A percentile compares a stretch with the other conserved stretches of the same genome.
phyloP scores from a whole-genome alignment of 352 stramenopile species.

The Thraustochytrium sp. region DNA sequence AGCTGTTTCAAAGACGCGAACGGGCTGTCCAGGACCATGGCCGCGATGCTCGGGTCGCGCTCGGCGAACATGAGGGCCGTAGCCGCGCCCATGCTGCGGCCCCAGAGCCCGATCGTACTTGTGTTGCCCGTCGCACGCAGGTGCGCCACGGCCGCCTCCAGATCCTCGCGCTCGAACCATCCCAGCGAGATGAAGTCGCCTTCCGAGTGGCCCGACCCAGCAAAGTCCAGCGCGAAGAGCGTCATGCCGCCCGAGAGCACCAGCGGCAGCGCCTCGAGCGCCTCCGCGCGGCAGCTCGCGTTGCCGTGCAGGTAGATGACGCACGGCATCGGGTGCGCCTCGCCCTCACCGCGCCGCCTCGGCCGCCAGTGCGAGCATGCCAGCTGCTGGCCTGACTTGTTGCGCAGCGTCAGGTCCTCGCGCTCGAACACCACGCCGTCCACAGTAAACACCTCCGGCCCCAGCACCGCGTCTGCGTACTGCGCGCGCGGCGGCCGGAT shows the following conservation, averaged over 20 bases:
- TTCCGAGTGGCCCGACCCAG: constrained; percentile 87
- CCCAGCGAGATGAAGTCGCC: constrained; percentile 93
- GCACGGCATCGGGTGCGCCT: constrained; percentile 62
- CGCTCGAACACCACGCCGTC: constrained; percentile 71
- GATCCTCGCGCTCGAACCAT: constrained; percentile 87
- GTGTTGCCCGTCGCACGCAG: constrained; percentile 79
- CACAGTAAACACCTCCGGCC: constrained; percentile 78
- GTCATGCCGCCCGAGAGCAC: constrained; percentile 84
- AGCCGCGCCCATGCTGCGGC: constrained; percentile 92
- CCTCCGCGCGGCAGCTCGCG: constrained; percentile 85
- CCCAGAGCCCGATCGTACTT: constrained; percentile 92
- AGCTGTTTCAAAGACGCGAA: constrained; percentile 92
- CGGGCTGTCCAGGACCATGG: constrained; percentile 92
- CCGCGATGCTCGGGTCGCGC: constrained; percentile 89
- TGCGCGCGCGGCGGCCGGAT: constrained; percentile 86
- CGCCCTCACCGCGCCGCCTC: constrained; percentile 46
- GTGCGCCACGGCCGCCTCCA: constrained; percentile 83
- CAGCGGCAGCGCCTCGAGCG: constrained; percentile 77
- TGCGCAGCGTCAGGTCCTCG: constrained; percentile 78
- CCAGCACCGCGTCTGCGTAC: constrained; percentile 83
- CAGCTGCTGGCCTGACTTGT: constrained; percentile 68
- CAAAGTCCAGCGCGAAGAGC: constrained; percentile 94
- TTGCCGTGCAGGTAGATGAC: constrained; percentile 98
- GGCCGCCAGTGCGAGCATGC: constrained; percentile 91
- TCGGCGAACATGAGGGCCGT: constrained; percentile 94